Evolutionary conservation across 768 basidiomycete genomes (phyloP).

Genomic region (Boletus speciosus): DNA sequence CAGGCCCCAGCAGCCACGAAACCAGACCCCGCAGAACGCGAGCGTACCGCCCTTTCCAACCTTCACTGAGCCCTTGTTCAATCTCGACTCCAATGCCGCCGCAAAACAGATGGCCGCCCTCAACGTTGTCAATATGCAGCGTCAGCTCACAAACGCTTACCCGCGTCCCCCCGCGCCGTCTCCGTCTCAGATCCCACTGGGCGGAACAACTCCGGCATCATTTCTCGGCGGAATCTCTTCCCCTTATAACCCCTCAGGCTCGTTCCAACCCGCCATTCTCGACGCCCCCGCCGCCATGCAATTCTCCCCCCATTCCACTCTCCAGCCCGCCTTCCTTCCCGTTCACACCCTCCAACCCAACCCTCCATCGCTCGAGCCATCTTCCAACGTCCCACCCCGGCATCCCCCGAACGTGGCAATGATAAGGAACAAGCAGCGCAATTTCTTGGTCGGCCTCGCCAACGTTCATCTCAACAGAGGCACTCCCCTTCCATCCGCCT

Average conservation of each 20-base stretch:
- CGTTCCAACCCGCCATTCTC: constrained; percentile 41
- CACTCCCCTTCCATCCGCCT: constrained; percentile 69
- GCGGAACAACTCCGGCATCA: constrained; percentile 66
- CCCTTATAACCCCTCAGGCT: constrained; percentile 25
- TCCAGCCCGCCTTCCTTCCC: constrained; percentile 44
- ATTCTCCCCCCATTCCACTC: constrained; percentile 40
- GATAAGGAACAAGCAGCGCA: constrained; percentile 53
- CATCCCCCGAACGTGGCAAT: constrained; percentile 33
- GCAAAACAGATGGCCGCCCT: constrained; percentile 84
- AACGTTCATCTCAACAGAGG: constrained; percentile 53
- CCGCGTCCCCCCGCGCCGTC: constrained; percentile 42
- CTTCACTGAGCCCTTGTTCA: constrained; percentile 41
- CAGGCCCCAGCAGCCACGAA: constrained; percentile 41
- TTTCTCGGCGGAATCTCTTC: constrained; percentile 59
- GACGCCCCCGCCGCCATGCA: constrained; percentile 40
- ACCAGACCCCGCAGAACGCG: constrained; percentile 18
- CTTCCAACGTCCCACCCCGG: constrained; percentile 37
- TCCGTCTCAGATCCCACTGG: constrained; percentile 33
- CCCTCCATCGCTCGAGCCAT: constrained; percentile 44
- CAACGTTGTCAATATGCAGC: constrained; percentile 49
- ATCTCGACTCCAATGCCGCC: constrained; percentile 59
- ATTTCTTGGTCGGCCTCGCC: constrained; percentile 60
- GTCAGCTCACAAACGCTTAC: constrained; percentile 54
- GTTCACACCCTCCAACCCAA: constrained; percentile 32
- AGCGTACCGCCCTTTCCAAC: constrained; percentile 15